Base-by-base conservation (phyloP, 2,329 filamentous ascomycete genomes). In the Tolypocladium paradoxum region DNA sequence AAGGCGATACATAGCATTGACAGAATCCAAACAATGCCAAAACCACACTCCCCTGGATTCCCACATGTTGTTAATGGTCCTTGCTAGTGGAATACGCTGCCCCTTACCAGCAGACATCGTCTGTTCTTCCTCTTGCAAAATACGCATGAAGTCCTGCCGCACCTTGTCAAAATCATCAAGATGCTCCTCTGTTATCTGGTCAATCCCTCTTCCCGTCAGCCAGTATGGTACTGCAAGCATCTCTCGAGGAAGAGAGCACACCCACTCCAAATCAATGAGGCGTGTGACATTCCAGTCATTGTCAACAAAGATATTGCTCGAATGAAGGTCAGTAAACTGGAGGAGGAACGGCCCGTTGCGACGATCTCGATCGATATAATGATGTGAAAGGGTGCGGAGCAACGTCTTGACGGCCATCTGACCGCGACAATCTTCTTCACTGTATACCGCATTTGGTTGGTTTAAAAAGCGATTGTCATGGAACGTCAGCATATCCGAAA, bases 231-330 rank as follows among this genome's bases (percentile, higher is more conserved):
- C 56, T 8, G 37, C 16, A 7, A 60, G 33, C 52, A 55, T 59
- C 55, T 60, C 55, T 14, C 43, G 16, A 4, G 58, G 58, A 6
- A 60, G 57, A 18, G 65, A 55, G 54, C 62, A 69, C 18, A 68
- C 57, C 66, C 63, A 71, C 55, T 70, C 67, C 35, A 65, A 60
- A 51, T 70, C 66, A 14, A 70, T 63, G 0, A 69, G 35, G 47
- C 56, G 57, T 14, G 58, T 65, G 43, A 70, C 58, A 50, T 70
- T 68, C 65, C 65, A 67, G 36, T 68, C 52, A 31, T 65, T 50
- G 51, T 70, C 66, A 14, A 70, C 64, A 34, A 70, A 62, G 29
- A 71, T 64, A 51, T 70, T 70, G 45, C 66, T 65, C 14, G 50
- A 48, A 55, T 69, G 60, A 11, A 70, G 54, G 52, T 71, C 65